Evolutionary conservation across 2,329 filamentous ascomycete genomes (phyloP), one percentile per base, ranked within the genome.

Genomic region (Ophioceras dolichostomum): DNA sequence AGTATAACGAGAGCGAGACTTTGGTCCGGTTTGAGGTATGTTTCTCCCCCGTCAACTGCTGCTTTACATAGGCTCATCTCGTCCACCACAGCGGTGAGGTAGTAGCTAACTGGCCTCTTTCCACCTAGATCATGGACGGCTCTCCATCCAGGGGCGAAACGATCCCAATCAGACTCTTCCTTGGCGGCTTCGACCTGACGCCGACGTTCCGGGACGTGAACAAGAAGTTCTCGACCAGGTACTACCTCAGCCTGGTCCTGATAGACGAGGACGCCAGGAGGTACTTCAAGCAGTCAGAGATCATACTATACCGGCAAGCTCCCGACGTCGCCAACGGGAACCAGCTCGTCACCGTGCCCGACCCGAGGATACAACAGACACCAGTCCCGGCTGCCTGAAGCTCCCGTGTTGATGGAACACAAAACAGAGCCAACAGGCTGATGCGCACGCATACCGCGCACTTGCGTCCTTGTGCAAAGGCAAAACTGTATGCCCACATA

Each of bases 201-300:
- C 91, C 91, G 13, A 98, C 91, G 10, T 98, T 98, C 74, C 83
- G 91, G 44, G 91, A 98, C 58, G 93, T 98, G 49, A 98, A 98
- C 74, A 98, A 98, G 72, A 98, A 98, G 65, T 98, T 94, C 61
- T 96, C 89, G 19, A 96, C 89, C 27, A 74, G 91, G 52, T 98
- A 98, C 64, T 98, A 98, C 63, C 74, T 98, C 44, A 95, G 88
- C 56, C 65, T 98, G 44, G 91, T 98, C 17, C 71, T 95, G 48
- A 95, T 95, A 48, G 88, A 95, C 53, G 88, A 95, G 75, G 91
- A 98, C 59, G 91, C 91, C 35, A 79, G 91, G 51, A 78, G 91
- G 51, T 98, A 98, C 65, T 98, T 98, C 66, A 98, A 98, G 62
- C 91, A 98, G 61, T 95, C 87, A 37, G 91, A 98, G 64, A 98